Evolutionary conservation across 108 stramenopile genomes (phyloP).

Genomic region (Seminavis robusta): DNA sequence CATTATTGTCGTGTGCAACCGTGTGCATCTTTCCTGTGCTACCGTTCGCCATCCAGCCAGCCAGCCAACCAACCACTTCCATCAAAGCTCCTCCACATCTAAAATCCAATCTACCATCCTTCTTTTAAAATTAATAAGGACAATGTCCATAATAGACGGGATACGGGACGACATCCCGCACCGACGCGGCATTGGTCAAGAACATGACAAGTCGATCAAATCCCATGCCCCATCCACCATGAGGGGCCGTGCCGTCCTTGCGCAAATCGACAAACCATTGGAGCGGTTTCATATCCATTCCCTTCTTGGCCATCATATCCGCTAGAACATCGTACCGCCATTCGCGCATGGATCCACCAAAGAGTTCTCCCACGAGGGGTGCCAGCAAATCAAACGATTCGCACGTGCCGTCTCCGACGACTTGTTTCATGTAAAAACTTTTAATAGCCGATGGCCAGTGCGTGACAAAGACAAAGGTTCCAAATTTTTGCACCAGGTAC

Average conservation of each 20-base stretch:
- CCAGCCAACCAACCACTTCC: too few species aligned
- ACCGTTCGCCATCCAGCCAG: too few species aligned
- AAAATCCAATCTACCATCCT: too few species aligned
- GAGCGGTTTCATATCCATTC: conserved; percentile 67
- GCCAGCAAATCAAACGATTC: conserved; percentile 90
- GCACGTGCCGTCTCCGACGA: conserved; percentile 87
- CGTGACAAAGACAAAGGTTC: conserved; percentile 84
- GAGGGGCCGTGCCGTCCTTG: conserved; percentile 86
- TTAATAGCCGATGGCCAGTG: conserved; percentile 95
- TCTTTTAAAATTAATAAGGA: conserved; percentile 79
- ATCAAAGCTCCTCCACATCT: too few species aligned
- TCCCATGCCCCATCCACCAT: conserved; percentile 95
- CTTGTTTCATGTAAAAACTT: conserved; percentile 94
- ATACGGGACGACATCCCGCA: conserved; percentile 95
- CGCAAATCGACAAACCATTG: conserved; percentile 93
- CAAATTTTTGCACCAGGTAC: conserved; percentile 83
- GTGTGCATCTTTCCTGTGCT: too few species aligned
- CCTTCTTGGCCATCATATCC: conserved; percentile 57
- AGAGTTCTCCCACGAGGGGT: conserved; percentile 88
- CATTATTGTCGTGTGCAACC: too few species aligned
- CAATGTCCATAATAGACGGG: conserved; percentile 89
- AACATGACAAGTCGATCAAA: conserved; percentile 93
- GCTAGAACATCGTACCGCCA: conserved; percentile 79
- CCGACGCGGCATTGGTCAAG: conserved; percentile 82
- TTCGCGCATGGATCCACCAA: conserved; percentile 93